Evolutionary conservation across 208 protist species (phyloP).

Genomic region (Trypanosoma cruzi): DNA sequence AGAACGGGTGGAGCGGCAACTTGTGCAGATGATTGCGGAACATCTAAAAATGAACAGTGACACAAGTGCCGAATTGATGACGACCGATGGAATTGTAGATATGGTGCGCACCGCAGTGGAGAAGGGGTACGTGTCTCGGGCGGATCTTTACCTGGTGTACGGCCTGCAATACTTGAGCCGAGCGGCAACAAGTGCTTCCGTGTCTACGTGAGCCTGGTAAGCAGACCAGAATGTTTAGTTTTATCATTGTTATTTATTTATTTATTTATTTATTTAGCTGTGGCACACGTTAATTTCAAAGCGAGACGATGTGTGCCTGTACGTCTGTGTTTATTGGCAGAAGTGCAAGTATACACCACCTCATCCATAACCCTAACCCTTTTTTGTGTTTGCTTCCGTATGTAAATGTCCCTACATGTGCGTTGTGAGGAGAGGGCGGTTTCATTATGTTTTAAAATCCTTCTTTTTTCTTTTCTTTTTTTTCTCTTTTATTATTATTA

Average conservation of each 20-base stretch:
- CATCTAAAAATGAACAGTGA: constrained; percentile 1
- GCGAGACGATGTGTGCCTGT: constrained; percentile 9
- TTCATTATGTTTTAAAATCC: not conserved
- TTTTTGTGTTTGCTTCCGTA: not conserved
- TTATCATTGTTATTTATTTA: not conserved
- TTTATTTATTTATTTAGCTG: constrained; percentile 1
- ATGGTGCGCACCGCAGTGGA: constrained; percentile 30
- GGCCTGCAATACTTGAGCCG: constrained; percentile 20
- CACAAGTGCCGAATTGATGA: constrained; percentile 32
- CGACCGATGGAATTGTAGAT: constrained; percentile 30
- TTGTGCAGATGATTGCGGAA: constrained; percentile 29
- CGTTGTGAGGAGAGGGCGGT: no score
- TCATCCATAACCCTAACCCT: no score
- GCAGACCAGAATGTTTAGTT: no score
- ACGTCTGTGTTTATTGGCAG: not conserved
- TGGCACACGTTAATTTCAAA: not conserved
- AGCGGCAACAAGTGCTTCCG: not conserved
- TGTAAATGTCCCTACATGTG: no score
- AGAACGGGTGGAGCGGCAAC: constrained; percentile 42
- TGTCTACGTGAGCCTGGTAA: not conserved
- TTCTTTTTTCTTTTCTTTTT: constrained; percentile 1
- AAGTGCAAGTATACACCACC: no score
- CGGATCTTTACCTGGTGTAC: constrained; percentile 26
- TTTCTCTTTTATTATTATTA: constrained; percentile 11
- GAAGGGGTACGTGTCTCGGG: not conserved